Conservation (phyloP, 129 eudicot species). For the Lactuca sativa region DNA sequence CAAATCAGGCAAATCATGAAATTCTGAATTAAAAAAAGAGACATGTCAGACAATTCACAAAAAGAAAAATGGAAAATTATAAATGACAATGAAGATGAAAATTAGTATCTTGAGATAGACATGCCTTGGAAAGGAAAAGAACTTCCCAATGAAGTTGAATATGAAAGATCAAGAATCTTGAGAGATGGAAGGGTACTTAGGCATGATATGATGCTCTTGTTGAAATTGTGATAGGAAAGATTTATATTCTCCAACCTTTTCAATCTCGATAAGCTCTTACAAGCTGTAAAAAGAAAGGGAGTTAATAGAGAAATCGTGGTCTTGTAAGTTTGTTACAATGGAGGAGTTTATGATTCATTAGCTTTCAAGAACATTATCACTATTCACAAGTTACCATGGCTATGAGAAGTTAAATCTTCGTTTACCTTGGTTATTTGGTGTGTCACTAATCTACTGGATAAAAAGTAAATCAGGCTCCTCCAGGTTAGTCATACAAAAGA, state of each 20-base stretch:
- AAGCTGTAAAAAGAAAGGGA: neutral
- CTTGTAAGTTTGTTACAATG: too few relatives aligned
- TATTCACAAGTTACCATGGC: too few relatives aligned
- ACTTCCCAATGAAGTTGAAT: neutral
- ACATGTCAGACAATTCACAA: neutral
- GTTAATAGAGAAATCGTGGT: too few relatives aligned
- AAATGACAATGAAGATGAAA: neutral
- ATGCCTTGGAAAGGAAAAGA: constrained; percentile 17
- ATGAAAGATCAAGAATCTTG: neutral
- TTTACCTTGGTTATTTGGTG: too few relatives aligned
- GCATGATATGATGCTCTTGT: constrained; percentile 11
- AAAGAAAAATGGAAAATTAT: neutral
- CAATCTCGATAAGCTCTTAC: constrained; percentile 12
- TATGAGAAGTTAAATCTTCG: too few relatives aligned
- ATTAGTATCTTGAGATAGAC: neutral
- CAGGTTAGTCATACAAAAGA: too few relatives aligned
- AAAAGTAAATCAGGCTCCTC: too few relatives aligned
- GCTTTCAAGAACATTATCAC: too few relatives aligned
- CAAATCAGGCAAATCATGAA: neutral
- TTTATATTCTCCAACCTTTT: neutral
- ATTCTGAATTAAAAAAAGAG: neutral
- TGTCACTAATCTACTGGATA: too few relatives aligned
- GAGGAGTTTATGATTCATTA: too few relatives aligned
- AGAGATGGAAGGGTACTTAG: constrained; percentile 11
- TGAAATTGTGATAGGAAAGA: neutral